Base-by-base conservation (phyloP, 352 stramenopile genomes). In the Phytophthora nicotianae region DNA sequence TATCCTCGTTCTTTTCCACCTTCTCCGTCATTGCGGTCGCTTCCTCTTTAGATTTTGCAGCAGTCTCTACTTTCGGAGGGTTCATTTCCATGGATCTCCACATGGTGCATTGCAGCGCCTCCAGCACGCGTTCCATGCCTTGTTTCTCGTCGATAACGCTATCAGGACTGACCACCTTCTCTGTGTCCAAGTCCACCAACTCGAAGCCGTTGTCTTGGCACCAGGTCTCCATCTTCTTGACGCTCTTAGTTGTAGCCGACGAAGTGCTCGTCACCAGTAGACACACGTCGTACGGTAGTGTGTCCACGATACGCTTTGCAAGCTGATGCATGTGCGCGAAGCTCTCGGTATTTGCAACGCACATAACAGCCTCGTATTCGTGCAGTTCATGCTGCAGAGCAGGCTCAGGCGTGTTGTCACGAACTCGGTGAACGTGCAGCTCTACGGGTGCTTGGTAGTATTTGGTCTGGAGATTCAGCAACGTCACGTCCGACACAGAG, bases 71-170 rank as follows among this genome's bases (percentile, higher is more conserved):
- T 6, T 69, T 54, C 1, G 50, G 53, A 51, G 52, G 51, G 1
- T 65, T 58, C 70, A 83, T 87, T 50, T 83, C 74, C 79, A 94
- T 92, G 2, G 85, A 90, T 13, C 58, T 55, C 85, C 85, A 94
- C 77, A 92, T 88, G 43, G 82, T 91, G 65, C 83, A 91, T 19
- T 94, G 71, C 43, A 94, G 58, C 11, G 80, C 83, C 50, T 94
- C 85, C 16, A 94, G 59, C 23, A 92, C 78, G n/a, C 85, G 77
- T 10, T 84, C 72, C 24, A 94, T 68, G 17, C 85, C 81, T 20
- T 55, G 53, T 50, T 82, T 87, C 63, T 88, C 79, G 10, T 59
- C 42, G 19, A 68, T 58, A 27, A 61, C 45, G 21, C 35, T 56
- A 24, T 73, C 58, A 0, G 55, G 56, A 17, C 5, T 48, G 0